phyloP scores from a whole-genome alignment of 768 basidiomycete genomes.

The Lentinus brumalis region DNA sequence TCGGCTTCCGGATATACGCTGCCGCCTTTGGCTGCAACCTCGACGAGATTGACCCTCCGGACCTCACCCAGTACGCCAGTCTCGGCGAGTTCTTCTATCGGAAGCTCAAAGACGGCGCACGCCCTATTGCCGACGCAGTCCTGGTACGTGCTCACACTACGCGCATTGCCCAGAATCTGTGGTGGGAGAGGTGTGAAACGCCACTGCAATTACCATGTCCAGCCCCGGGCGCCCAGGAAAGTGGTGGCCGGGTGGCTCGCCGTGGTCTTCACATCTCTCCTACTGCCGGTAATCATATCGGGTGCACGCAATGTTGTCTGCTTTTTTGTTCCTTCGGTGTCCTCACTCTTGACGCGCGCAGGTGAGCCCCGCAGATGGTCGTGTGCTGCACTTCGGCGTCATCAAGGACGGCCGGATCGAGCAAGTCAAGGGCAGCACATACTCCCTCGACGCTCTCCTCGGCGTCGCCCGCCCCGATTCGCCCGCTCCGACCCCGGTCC shows the following conservation, averaged over 20 bases:
- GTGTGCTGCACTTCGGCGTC: conserved; percentile 87
- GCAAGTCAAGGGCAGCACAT: conserved; percentile 97
- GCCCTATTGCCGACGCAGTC: conserved; percentile 76
- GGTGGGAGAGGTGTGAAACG: too few species aligned
- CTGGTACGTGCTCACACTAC: conserved; percentile 51
- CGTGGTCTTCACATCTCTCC: too few species aligned
- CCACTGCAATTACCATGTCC: too few species aligned
- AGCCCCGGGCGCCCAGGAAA: too few species aligned
- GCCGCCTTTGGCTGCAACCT: conserved; percentile 92
- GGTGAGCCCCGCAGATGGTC: conserved; percentile 96
- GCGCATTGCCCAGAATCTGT: too few species aligned
- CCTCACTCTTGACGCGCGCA: conserved; percentile 28
- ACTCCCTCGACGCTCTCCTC: conserved; percentile 91
- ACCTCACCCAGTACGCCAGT: conserved; percentile 78
- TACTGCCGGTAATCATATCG: too few species aligned
- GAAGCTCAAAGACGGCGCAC: conserved; percentile 74
- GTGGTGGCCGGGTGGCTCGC: too few species aligned
- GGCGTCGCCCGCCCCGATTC: conserved; percentile 64
- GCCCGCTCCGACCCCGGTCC: conserved; percentile 41
- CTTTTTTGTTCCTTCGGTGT: background rate
- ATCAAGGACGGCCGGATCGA: conserved; percentile 81
- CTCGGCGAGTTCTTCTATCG: conserved; percentile 98
- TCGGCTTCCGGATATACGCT: conserved; percentile 84
- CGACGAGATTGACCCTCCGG: conserved; percentile 80
- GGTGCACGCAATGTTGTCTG: background rate